Evolutionary conservation across 2,329 filamentous ascomycete species (phyloP), one percentile per base, ranked within the genome.

Genomic region (Shiraia bambusicola): DNA sequence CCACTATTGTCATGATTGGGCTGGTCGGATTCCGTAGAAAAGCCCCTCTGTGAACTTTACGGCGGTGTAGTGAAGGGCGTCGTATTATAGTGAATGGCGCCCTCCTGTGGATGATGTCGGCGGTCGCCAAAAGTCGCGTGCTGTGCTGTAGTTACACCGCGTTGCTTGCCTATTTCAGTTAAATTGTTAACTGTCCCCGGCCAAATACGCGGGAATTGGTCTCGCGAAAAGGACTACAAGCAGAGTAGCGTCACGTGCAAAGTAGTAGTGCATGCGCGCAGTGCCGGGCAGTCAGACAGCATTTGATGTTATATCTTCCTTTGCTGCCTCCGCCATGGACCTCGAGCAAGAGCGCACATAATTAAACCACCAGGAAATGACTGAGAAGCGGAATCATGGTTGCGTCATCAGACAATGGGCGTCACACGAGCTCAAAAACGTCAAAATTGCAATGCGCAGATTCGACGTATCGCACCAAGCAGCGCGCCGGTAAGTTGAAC

Each of bases 211-310:
- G 37, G 37, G 33, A 49, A 24, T 22, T 24, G 12, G 14, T 29
- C 28, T 52, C 47, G 45, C 45, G 42, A 40, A 52, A 47, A 42
- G 25, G 15, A 24, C 31, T 38, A 33, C 34, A 42, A 45, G 42
- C n/a, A 47, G 42, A 27, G 45, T 52, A 49, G 49, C 33, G 26
- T 41, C 48, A 49, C 42, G 45, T 51, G 48, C 31, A 22, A 3
- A 6, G 11, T 28, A 35, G 30, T 6, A 15, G 26, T n/a, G 16
- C 28, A 22, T 31, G 9, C 19, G 17, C 17, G 12, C 24, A 25
- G 19, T 29, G 12, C 26, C 11, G 29, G 15, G 27, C n/a, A 16
- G 38, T 31, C 16, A 29, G n/a, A 29, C 38, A 38, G 6, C 13
- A 11, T 25, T 15, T 15, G n/a, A 24, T 24, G 12, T 33, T 37